Base-by-base conservation (phyloP, 2,329 filamentous ascomycete species). In the Colletotrichum tabaci region DNA sequence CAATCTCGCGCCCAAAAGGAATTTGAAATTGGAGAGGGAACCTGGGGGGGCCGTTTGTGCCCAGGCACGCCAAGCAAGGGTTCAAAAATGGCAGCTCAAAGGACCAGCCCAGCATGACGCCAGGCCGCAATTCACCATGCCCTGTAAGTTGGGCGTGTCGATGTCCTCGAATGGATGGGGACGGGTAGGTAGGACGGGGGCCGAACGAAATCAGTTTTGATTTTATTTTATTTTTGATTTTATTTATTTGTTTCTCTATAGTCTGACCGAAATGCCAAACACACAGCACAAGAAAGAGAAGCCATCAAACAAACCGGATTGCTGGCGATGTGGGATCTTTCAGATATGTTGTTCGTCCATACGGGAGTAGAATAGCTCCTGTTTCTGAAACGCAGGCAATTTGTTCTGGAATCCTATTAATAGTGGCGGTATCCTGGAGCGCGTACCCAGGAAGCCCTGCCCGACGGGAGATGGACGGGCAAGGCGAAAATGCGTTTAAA, bases 351-450 rank as follows among this genome's bases (percentile, higher is more conserved):
- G 50, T 71, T 46, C 64, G 64, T 63, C 26, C 26, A 26, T 26
- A 58, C 57, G 64, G 67, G 58, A 60, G 63, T 71, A 63, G 42
- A 63, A 64, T 67, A 62, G 52, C 26, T 71, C 26, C 57, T 71
- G 68, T 67, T 71, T 71, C 68, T 67, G 68, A 71, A 71, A 71
- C 68, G 46, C 56, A 4, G 58, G 47, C 52, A 67, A 71, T 71
- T 30, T 67, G 68, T 71, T 71, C 68, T 71, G 55, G 68, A 67
- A 67, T 67, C 64, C 68, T 67, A 71, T 71, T 71, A 71, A 71
- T 71, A 71, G 68, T 15, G 68, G 58, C 38, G 18, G 64, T 57
- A 71, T 67, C 68, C 68, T 67, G 38, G 68, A 40, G 13, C 30
- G 13, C 30, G 15, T 38, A 26, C 57, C 40, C 55, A 61, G 60